Evolutionary conservation across 495 filamentous ascomycete species (phyloP), one percentile per base, ranked within the genome.

Genomic region (Aspergillus cavernicola): DNA sequence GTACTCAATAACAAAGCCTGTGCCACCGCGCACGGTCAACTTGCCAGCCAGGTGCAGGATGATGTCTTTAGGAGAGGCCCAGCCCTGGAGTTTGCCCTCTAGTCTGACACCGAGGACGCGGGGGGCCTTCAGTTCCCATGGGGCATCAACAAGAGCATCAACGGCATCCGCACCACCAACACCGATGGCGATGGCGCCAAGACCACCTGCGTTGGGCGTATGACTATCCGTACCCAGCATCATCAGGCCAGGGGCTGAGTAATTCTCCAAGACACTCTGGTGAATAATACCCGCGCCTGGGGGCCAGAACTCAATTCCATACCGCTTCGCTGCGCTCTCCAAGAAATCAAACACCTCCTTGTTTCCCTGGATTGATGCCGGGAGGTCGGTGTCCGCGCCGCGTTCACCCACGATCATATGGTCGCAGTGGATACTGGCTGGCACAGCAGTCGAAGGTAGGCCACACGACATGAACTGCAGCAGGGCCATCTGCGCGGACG

Each of bases 201-300:
- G 71, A 54, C 93, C 93, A 67, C 93, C 93, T 12, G 85, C 93
- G 67, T 98, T 97, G 18, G 93, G 93, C 23, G 93, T 97, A 73
- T 97, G 93, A 64, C 92, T 96, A 69, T 98, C 93, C 31, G 93
- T 98, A 52, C 93, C 93, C n/a, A 98, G 81, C 92, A 97, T 96
- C 93, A 98, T 97, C 62, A 97, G 67, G 39, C 93, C 93, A 4
- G 93, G 93, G 4, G 90, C 85, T n/a, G 93, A 89, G 65, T 98
- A 98, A 72, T 97, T 97, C 77, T 98, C 93, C 60, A 98, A 75
- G 37, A 98, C 93, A 53, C 88, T 95, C 79, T 98, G 93, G 73
- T 98, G 93, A 58, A 98, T 98, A 54, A 98, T 98, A 54, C 93
- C 93, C n/a, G 93, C 93, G 46, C 95, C 95, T 0, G 93, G 93